These are phyloP conservation scores for Trametes pubescens DNA, from an alignment of 1,284 basidiomycete species.

Conservation along the genomic window DNA sequence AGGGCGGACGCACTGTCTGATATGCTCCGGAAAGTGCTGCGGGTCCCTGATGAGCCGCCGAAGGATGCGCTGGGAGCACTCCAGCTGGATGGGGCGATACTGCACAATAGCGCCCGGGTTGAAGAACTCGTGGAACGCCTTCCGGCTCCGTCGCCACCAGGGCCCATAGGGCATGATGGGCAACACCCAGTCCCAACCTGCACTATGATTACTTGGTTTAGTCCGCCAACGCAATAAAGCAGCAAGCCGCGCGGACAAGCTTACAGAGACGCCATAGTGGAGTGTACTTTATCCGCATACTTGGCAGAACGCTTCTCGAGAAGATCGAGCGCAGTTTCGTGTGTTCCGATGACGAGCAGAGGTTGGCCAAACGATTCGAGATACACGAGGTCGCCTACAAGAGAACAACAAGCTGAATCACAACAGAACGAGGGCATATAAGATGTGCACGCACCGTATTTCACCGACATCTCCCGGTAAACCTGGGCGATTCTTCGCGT, in stretches of 20 bases:
- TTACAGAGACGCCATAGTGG: conserved; percentile 19
- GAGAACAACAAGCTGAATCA: neutral
- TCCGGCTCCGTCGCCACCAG: conserved; percentile 17
- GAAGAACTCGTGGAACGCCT: conserved; percentile 24
- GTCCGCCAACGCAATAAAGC: neutral
- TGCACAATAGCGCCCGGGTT: conserved; percentile 4
- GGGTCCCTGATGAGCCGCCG: conserved; percentile 13
- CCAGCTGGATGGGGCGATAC: conserved; percentile 18
- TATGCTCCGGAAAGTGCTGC: conserved; percentile 18
- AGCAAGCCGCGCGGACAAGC: neutral
- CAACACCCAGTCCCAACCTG: conserved; percentile 19
- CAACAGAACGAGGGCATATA: no score
- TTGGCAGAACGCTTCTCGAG: conserved; percentile 50
- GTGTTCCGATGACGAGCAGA: conserved; percentile 29
- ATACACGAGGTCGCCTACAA: conserved; percentile 24
- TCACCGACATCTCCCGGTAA: neutral
- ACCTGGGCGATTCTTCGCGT: neutral
- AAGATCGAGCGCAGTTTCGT: conserved; percentile 44
- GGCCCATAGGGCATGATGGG: conserved; percentile 14
- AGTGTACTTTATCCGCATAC: conserved; percentile 28
- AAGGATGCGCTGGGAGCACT: conserved; percentile 16
- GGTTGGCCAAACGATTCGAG: conserved; percentile 22
- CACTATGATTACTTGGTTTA: neutral
- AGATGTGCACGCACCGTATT: neutral
- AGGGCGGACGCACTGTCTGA: conserved; percentile 16